A percentile compares a stretch with the other conserved stretches of the same genome.
Conservation (phyloP, 768 basidiomycete genomes). For the Suillus spraguei region DNA sequence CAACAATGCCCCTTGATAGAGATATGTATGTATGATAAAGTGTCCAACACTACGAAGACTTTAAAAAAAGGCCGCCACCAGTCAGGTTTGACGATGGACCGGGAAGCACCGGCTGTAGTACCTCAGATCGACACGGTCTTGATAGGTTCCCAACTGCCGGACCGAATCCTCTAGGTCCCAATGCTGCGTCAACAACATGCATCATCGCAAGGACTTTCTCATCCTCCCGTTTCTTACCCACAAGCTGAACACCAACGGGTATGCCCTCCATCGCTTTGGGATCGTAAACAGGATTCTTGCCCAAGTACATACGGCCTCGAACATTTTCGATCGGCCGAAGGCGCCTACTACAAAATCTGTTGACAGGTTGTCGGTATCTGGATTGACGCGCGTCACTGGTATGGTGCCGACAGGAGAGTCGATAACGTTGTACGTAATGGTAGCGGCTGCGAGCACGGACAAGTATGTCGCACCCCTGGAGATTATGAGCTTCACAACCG, state of each 20-base stretch:
- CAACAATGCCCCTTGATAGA: too few species aligned
- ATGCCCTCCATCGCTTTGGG: constrained; percentile 70
- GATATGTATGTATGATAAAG: too few species aligned
- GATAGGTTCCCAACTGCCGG: constrained; percentile 49
- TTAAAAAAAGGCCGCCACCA: too few species aligned
- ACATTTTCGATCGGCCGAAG: constrained; percentile 51
- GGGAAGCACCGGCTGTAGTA: neutral
- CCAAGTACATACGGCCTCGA: constrained; percentile 65
- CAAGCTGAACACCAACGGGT: constrained; percentile 82
- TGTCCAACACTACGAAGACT: too few species aligned
- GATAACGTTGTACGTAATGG: constrained; percentile 74
- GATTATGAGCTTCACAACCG: neutral
- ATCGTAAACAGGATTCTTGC: constrained; percentile 61
- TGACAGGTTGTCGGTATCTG: constrained; percentile 57
- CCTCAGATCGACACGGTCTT: neutral
- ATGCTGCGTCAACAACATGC: constrained; percentile 68
- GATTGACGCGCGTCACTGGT: constrained; percentile 84
- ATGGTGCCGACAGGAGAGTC: constrained; percentile 73
- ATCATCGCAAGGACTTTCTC: constrained; percentile 84
- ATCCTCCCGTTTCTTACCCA: constrained; percentile 79
- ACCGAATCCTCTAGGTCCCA: constrained; percentile 71
- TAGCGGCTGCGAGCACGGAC: constrained; percentile 53
- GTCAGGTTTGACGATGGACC: too few species aligned
- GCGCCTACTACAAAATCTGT: constrained; percentile 54
- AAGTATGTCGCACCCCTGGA: constrained; percentile 54